A percentile compares a stretch with the other conserved stretches of the same genome.
Evolutionary conservation across 495 filamentous ascomycete genomes (phyloP).

Genomic region (Hyaloscypha finlandica): DNA sequence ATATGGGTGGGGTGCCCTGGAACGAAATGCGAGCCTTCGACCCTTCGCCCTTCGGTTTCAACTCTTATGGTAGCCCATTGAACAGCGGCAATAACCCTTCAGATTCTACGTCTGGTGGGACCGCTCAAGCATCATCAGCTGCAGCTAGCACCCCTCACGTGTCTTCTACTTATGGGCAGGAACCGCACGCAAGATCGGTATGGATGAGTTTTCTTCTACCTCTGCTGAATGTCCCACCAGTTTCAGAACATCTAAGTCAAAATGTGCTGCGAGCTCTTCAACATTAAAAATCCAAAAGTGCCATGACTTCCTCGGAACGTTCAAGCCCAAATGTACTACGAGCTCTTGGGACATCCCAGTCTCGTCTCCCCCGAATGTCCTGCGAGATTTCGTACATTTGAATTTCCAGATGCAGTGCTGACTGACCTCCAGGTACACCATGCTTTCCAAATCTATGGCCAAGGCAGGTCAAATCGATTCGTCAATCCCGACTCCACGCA

Average conservation of each 20-base stretch:
- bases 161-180: not conserved
- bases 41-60: constrained; percentile 16
- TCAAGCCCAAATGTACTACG: no score
- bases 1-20: constrained; percentile 18
- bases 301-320: no score
- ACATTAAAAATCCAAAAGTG: not conserved
- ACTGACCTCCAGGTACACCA: not conserved
- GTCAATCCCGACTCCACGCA: not conserved
- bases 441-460: constrained; percentile 1
- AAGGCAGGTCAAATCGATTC: not conserved
- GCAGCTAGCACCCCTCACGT: not conserved
- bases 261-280: no score
- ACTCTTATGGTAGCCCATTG: not conserved
- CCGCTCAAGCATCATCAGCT: not conserved
- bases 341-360: no score
- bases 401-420: not conserved
- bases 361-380: not conserved
- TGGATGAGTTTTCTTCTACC: not conserved
- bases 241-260: not conserved
- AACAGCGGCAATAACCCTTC: constrained; percentile 2
- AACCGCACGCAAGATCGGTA: not conserved
- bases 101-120: not conserved
- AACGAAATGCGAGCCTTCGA: constrained; percentile 20
- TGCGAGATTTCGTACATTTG: not conserved
- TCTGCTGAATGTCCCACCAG: not conserved